Base-by-base conservation (phyloP, 2,329 filamentous ascomycete genomes). In the Amylocarpus encephaloides region DNA sequence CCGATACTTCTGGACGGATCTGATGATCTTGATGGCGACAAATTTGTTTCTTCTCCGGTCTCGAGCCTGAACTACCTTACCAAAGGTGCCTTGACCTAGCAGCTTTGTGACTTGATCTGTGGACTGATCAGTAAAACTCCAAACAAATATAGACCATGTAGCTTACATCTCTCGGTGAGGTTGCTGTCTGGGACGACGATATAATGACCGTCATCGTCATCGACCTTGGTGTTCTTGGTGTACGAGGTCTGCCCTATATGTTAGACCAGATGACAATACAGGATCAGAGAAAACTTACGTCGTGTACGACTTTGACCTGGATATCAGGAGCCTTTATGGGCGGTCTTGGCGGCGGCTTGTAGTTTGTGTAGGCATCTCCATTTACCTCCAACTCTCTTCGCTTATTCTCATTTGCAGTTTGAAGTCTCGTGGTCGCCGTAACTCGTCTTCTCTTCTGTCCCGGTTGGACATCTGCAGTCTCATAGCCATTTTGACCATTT, bases 161-260 rank as follows among this genome's bases (percentile, higher is more conserved):
- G 79, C 88, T 68, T 77, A 95, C 91, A 98, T 79, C 89, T 79
- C 40, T 93, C 83, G 12, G 93, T 95, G 46, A 98, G 74, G 52
- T 88, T 82, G 10, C 86, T 86, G 59, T 95, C 88, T 29, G 91
- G 86, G 1, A 87, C 83, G 18, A 98, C 91, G 60, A 97, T 89
- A 66, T 96, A 98, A 69, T 98, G 93, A 5, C 93, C 93, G 62
- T 98, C 93, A 41, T 96, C 90, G 59, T 98, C 93, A 63, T 98
- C 93, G 40, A 93, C 85, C 66, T 94, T 93, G 60, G 83, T 76
- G 58, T 82, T 73, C 55, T 78, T 78, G 51, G 73, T 73, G 43
- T 73, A 71, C 5, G 67, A 64, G 12, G 65, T 64, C 69, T 71
- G 45, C 12, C 18, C 22, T 26, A 5, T 13, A 43, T 43, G 54